Conservation (phyloP, 768 basidiomycete species). For the Lentinula boryana region DNA sequence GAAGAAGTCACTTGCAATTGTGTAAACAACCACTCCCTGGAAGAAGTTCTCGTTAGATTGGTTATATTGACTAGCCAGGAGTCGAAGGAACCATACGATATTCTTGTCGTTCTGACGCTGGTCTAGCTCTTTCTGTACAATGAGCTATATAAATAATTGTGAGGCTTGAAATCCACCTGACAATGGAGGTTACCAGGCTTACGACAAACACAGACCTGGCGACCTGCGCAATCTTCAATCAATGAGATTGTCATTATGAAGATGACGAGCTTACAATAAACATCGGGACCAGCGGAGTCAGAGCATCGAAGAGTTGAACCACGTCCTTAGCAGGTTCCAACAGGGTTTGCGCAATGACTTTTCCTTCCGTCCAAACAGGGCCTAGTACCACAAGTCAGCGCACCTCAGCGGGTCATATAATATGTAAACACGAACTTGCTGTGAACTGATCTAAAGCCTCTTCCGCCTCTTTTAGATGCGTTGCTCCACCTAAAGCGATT, state of each 20-base stretch:
- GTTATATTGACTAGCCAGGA: background rate
- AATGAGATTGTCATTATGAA: background rate
- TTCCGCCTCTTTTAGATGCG: conserved; percentile 2
- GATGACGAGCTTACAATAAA: background rate
- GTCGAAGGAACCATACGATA: background rate
- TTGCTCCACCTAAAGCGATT: background rate
- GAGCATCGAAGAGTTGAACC: background rate
- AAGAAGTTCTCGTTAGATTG: background rate
- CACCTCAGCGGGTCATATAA: background rate
- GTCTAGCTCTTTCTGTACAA: conserved; percentile 7
- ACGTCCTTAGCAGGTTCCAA: conserved; percentile 8
- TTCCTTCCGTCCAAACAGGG: conserved; percentile 2
- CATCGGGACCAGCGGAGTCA: conserved; percentile 1
- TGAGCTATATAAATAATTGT: background rate
- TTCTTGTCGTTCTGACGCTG: conserved; percentile 7
- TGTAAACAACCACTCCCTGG: background rate
- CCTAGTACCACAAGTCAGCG: background rate
- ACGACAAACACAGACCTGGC: conserved; percentile 7
- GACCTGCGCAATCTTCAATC: background rate
- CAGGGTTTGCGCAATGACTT: conserved; percentile 1
- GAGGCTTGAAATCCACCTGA: background rate
- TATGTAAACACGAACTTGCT: background rate
- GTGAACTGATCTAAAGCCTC: background rate
- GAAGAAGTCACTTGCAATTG: background rate
- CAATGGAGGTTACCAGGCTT: background rate